Conservation (phyloP, 192 early-diverging fungal species). For the Entomortierella beljakovae region DNA sequence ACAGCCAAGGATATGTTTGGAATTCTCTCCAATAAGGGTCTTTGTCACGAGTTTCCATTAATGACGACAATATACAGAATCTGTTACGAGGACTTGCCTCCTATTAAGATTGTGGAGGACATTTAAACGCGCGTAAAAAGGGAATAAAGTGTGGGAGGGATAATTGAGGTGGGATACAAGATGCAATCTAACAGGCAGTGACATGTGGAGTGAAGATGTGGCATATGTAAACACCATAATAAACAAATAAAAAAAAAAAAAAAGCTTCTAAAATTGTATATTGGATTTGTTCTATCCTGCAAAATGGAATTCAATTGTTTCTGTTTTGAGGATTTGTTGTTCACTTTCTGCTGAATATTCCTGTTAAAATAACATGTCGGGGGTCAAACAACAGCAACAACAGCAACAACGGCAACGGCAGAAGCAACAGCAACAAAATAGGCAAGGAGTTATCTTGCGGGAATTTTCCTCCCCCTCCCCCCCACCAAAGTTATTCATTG, state of each 20-base stretch:
- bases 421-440: too few species aligned
- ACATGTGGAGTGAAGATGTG: not conserved
- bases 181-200: too few species aligned
- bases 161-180: too few species aligned
- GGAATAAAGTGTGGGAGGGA: not conserved
- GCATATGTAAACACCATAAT: not conserved
- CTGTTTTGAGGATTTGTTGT: not conserved
- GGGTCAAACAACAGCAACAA: too few species aligned
- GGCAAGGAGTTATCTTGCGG: too few species aligned
- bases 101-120: conserved; percentile 76
- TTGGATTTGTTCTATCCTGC: too few species aligned
- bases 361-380: not conserved
- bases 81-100: conserved; percentile 81
- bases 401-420: too few species aligned
- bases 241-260: not conserved
- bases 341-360: not conserved
- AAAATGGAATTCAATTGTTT: not conserved
- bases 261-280: not conserved
- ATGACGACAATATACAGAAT: conserved; percentile 93
- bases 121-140: conserved; percentile 48
- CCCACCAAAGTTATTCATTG: too few species aligned
- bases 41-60: conserved; percentile 78
- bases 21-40: conserved; percentile 73
- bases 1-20: conserved; percentile 89
- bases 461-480: too few species aligned